Evolutionary conservation across 1,139 yeast genomes (phyloP).

Genomic region (Insectozyma bohioensis): DNA sequence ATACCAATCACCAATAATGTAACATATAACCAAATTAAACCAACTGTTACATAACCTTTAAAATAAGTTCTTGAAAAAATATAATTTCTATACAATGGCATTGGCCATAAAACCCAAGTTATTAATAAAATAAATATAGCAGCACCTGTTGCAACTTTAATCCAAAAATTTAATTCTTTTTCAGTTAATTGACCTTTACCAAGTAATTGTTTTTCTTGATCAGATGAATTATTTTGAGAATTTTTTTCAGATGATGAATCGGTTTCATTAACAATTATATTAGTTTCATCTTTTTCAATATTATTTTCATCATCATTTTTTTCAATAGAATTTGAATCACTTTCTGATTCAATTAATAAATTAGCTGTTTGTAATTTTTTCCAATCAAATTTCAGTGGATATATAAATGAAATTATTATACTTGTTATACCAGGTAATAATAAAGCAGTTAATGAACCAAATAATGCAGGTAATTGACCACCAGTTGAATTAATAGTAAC

Average conservation of each 20-base stretch:
- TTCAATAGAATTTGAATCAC: constrained; percentile 2
- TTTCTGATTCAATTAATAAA: constrained; percentile 18
- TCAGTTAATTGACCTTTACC: constrained; percentile 12
- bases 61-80: constrained; percentile 40
- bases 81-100: constrained; percentile 46
- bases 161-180: constrained; percentile 19
- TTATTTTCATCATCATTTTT: constrained; percentile 2
- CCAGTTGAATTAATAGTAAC: constrained; percentile 25
- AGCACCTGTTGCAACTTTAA: constrained; percentile 30
- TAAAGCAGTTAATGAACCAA: constrained; percentile 31
- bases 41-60: constrained; percentile 40
- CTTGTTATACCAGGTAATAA: constrained; percentile 31
- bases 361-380: constrained; percentile 22
- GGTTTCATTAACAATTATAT: constrained; percentile 6
- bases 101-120: constrained; percentile 46
- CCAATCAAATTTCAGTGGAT: constrained; percentile 35
- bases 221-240: background rate
- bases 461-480: constrained; percentile 33
- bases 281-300: constrained; percentile 9
- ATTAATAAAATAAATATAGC: constrained; percentile 27
- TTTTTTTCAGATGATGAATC: background rate
- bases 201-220: background rate
- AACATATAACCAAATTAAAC: constrained; percentile 38
- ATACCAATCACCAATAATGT: constrained; percentile 34
- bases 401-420: constrained; percentile 25